Base-by-base conservation (phyloP, 805 yeast genomes). In the Wickerhamiella parazyma region DNA sequence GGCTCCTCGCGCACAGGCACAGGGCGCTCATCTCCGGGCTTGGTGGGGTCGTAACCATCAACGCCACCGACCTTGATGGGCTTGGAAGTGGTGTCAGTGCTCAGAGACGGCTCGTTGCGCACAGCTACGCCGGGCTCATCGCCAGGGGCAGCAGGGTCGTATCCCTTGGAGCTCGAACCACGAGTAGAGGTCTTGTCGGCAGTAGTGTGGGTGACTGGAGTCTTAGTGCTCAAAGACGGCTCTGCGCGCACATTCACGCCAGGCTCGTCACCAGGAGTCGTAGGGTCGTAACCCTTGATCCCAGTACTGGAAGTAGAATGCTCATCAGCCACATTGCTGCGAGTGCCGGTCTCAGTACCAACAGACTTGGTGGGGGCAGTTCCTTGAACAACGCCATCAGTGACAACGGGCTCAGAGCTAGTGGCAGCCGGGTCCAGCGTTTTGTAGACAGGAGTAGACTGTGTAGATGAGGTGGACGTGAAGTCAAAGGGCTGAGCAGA, bases 341-440 rank as follows among this genome's bases (percentile, higher is more conserved):
- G 19, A 21, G 31, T 12, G 17, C 36, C 36, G 6, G 42, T 39
- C 21, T 31, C 31, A 31, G 42, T 29, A 12, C 42, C 42, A 11
- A 22, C 17, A 2, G 42, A 39, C 31, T 20, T 39, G 28, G 36
- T 31, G 16, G 42, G 36, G 10, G 42, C 36, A 9, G 18, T 20
- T 6, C 29, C 42, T 6, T 24, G 25, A n/a, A 12, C 29, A 21
- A 39, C 14, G 14, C 42, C 42, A 22, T 39, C 42, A 8, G 42
- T 39, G 24, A 39, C 42, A 19, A 31, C 24, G 5, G 42, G 42
- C 12, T 19, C 19, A 28, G 22, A 14, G n/a, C 29, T 14, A 11
- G 19, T 17, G 29, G 36, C 42, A 8, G 42, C 42, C 5, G 42
- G 42, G 16, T 39, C 42, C 25, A 39, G 16, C 33, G 42, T 39